Conservation (phyloP, 208 protist genomes). For the Crithidia sp. region DNA sequence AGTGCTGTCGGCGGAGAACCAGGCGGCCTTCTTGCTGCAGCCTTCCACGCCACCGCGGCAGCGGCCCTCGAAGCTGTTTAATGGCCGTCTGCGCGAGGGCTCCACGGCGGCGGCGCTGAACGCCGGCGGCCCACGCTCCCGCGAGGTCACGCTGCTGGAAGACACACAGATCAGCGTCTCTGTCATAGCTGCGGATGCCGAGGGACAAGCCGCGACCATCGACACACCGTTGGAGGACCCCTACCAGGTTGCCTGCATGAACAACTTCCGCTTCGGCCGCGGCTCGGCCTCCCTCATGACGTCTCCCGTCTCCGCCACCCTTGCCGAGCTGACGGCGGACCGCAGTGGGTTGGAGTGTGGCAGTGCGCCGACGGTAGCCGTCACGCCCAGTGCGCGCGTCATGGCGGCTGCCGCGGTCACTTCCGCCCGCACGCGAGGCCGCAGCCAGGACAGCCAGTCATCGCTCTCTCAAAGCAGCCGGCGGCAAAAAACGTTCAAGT, state of each 20-base stretch:
- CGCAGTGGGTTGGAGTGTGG: conserved; percentile 2
- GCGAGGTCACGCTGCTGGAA: too few species aligned
- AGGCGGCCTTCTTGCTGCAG: neutral
- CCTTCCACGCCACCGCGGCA: conserved; percentile 22
- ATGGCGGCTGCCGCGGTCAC: neutral
- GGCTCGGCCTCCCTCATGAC: conserved; percentile 10
- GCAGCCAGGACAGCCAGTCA: conserved; percentile 17
- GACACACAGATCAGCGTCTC: too few species aligned
- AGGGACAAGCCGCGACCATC: neutral
- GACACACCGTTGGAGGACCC: neutral
- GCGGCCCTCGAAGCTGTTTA: conserved; percentile 10
- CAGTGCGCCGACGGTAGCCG: conserved; percentile 11
- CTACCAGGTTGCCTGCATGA: conserved; percentile 1
- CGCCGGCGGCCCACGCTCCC: neutral
- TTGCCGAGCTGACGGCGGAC: conserved; percentile 4
- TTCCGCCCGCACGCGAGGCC: neutral
- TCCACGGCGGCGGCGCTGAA: neutral
- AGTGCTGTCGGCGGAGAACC: neutral
- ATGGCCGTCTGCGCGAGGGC: neutral
- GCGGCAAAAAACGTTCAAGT: conserved; percentile 3
- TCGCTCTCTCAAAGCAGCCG: neutral
- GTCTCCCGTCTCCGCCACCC: conserved; percentile 10
- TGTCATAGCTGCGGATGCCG: too few species aligned
- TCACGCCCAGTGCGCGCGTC: neutral
- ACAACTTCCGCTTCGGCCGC: conserved; percentile 13